Base-by-base conservation (phyloP, 345 rosid genomes). In the Capsella bursapastoris region DNA sequence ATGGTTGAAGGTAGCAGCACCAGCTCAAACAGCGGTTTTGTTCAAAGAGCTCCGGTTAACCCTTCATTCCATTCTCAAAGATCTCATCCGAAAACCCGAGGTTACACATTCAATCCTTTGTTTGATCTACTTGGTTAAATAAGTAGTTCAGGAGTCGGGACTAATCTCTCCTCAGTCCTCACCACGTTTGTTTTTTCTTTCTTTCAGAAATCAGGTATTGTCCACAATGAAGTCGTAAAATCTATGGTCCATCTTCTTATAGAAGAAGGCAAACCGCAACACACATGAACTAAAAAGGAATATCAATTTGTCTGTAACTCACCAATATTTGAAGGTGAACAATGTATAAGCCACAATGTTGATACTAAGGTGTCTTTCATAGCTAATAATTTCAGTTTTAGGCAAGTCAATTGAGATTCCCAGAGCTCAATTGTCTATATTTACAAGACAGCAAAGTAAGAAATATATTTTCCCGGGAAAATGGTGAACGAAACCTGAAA, bases 11-110 rank as follows among this genome's bases (percentile, higher is more conserved):
- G 73, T 93, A 82, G 79, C 86, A 63, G 97, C 98, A 38, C 88
- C 97, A 45, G 98, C 97, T 10, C 98, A 90, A 75, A 89, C 87
- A n/a, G 98, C 97, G 29, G 96, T 90, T 71, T 77, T 93, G 81
- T 90, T 91, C 66, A 93, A 89, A 87, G 89, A 88, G 84, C 88
- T 93, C 16, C 85, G 96, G 32, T 78, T 76, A 61, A 87, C 92
- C 41, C 93, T 89, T 32, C 92, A 89, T 66, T 88, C 88, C 15
- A 73, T 90, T 45, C 72, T 90, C 75, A 82, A 80, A 76, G 86
- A 85, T 67, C 86, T 93, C 35, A 86, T 93, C 68, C 84, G 86
- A 71, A 90, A 88, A 68, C 97, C 97, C 0, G 83, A 89, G 97
- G 97, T 93, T 12, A 63, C 52, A 18, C 70, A 29, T 63, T 64